Conservation (phyloP, 192 early-diverging fungal species). For the Glomus cerebriforme region DNA sequence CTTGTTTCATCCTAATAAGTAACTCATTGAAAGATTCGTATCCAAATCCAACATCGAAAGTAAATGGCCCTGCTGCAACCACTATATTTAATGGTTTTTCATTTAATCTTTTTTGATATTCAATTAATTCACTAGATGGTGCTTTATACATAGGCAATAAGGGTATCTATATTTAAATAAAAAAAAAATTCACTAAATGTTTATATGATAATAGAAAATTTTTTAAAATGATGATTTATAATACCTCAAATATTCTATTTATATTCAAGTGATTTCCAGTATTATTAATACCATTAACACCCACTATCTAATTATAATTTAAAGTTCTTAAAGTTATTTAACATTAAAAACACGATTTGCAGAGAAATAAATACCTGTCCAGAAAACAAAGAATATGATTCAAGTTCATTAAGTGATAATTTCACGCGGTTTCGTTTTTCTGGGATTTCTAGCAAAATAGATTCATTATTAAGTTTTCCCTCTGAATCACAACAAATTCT, state of each 20-base stretch:
- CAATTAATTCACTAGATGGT: background rate
- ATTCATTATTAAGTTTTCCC: conserved; percentile 67
- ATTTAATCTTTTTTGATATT: background rate
- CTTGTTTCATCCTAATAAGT: conserved; percentile 55
- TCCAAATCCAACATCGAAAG: conserved; percentile 68
- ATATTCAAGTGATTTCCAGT: background rate
- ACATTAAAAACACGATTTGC: background rate
- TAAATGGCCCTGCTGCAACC: conserved; percentile 85
- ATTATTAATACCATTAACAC: conserved; percentile 8
- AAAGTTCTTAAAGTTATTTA: background rate
- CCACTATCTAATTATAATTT: conserved; percentile 13
- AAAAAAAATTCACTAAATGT: background rate
- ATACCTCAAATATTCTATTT: conserved; percentile 25
- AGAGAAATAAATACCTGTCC: conserved; percentile 59
- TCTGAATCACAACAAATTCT: conserved; percentile 75
- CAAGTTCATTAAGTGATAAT: conserved; percentile 60
- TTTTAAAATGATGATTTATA: no score
- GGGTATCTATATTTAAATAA: background rate
- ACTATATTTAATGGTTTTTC: conserved; percentile 34
- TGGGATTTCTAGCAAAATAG: conserved; percentile 83
- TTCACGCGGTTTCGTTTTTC: conserved; percentile 62
- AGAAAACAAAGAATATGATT: conserved; percentile 80
- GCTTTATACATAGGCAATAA: conserved; percentile 1
- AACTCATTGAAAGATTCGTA: conserved; percentile 85
- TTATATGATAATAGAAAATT: background rate